Base-by-base conservation (phyloP, 164 flowering plant genomes). In the Litsea cubeba region DNA sequence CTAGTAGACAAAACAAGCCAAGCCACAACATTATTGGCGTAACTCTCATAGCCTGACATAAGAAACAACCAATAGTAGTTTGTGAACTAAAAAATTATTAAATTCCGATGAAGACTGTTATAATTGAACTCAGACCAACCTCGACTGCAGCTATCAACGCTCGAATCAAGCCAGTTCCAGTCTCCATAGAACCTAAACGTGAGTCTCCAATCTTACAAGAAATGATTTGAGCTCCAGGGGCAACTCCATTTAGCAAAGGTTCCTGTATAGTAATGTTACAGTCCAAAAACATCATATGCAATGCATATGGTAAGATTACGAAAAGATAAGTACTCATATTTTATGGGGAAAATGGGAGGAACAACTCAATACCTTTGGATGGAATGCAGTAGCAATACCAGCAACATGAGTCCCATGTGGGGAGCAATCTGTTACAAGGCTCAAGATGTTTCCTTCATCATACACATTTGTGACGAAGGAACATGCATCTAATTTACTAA, bases 321-420 rank as follows among this genome's bases (percentile, higher is more conserved):
- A 54, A 26, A 14, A 46, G 7, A 35, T 23, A 46, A 63, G 32
- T 18, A 23, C 40, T 40, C 26, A 60, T 2, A 58, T 10, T 71
- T 17, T 62, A 26, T 5, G 3, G 35, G n/a, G 35, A 71, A 15
- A 62, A 35, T 5, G 23, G 64, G 30, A 23, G 23, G 12, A 23
- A 62, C 3, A 3, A 20, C 40, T 24, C 26, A 71, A 50, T 84
- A 95, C 99, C 91, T 90, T 81, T 20, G 93, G 88, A 78, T 95
- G 92, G 86, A 87, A 91, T 78, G 99, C 98, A 79, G 96, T 77
- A 75, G 99, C 88, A 74, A 95, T 95, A 49, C 99, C 98, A 81
- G 99, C 97, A 88, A 95, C 99, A 87, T 95, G 99, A 81, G 99
- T 95, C 22, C 91, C 99, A 86, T 95, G 99, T 14, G 98, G 98